Evolutionary conservation across 2,329 filamentous ascomycete genomes (phyloP), one percentile per base, ranked within the genome.

Genomic region (Trichophyton rubrum): DNA sequence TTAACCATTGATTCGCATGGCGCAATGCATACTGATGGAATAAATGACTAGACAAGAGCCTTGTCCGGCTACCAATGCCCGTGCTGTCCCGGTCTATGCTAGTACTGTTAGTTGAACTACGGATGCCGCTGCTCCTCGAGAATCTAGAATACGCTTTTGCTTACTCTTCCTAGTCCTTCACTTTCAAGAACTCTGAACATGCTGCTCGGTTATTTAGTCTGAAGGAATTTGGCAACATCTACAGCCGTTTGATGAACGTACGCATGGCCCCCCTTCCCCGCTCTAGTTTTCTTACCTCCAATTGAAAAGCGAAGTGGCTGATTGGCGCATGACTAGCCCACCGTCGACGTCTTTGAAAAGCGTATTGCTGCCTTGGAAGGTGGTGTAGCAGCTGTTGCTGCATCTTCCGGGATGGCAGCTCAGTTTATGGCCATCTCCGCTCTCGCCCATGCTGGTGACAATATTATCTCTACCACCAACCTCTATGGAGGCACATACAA

Each of bases 141-240:
- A 27, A 27, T 5, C 24, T 27, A 27, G 24, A 30, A 30, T 30
- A 30, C 27, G 27, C 27, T 30, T 30, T 22, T 22, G 43, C n/a
- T 20, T 47, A 13, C 49, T 15, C 27, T 9, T 20, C 62, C 17
- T 66, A 90, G 87, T 96, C 90, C 69, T 99, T 80, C 75, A 85
- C 84, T 59, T 99, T 99, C 83, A 87, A 97, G 83, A 89, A 97
- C 78, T 96, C 90, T 58, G 92, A 90, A 57, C 93, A 97, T 70
- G 93, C 90, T 64, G 93, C 93, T 60, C 86, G 90, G 73, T 86
- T 99, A 47, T 99, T 99, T 72, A 89, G 90, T 71, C 88, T 99
- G 74, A 95, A 97, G 79, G 90, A 97, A 77, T 88, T 89, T 69
- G 93, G 91, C 76, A 97, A 97, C 78, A 95, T 97, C 74, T 99